Base-by-base conservation (phyloP, 768 basidiomycete species). In the Tylopilus sp. region DNA sequence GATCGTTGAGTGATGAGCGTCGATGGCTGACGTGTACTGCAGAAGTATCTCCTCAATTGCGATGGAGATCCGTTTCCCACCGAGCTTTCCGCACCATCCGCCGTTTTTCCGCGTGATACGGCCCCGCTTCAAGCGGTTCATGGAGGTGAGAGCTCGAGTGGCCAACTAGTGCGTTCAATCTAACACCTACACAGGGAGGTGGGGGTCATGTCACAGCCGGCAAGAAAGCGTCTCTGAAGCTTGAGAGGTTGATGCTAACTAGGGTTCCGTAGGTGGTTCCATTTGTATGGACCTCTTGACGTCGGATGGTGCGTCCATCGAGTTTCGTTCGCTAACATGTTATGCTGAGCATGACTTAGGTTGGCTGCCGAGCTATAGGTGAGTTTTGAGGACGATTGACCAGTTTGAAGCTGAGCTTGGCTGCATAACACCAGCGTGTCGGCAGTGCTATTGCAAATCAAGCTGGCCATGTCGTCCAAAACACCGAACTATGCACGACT, bases 21-120 rank as follows among this genome's bases (percentile, higher is more conserved):
- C 11, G 40, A 11, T 40, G 13, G 30, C 8, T 52, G 35, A 44
- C 21, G 38, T n/a, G n/a, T 23, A 20, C 7, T 17, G 21, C 36
- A 82, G 83, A 59, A 72, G 74, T 40, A 60, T 90, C 45, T 79
- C 79, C 47, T 87, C 85, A 1, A 66, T 91, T 40, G 78, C 88
- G 17, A 82, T 91, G 58, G 87, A 88, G 61, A 81, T 88, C 47
- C 71, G 84, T 30, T 90, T 86, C 61, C 83, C 83, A 8, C 74
- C 80, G 1, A 73, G 71, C 17, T 88, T 81, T 63, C 87, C 87
- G 0, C 76, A 81, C 57, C 74, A 80, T 9, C 88, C 86, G 1
- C 88, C 88, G 0, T 88, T 86, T 71, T 87, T 89, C 69, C 78
- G 87, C 50, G 81, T 88, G 28, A 75, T 90, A 21, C 82, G 81